These are phyloP conservation scores for Penicillium sp. DNA, from an alignment of 2,329 filamentous ascomycete genomes.

Conservation along the genomic window DNA sequence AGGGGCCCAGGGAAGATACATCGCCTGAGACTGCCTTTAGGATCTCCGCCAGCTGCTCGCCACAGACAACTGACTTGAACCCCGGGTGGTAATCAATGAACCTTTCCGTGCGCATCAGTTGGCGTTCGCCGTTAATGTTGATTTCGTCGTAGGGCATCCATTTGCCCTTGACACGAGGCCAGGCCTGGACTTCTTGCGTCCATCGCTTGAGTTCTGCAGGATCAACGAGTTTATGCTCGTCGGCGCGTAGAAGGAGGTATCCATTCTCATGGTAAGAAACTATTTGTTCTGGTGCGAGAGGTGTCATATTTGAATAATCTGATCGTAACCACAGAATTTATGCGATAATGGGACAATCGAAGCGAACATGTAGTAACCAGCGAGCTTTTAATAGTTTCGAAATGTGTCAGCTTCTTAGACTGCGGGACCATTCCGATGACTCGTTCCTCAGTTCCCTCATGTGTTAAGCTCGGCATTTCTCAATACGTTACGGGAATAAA, in stretches of 20 bases:
- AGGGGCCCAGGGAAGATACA: conserved; percentile 1
- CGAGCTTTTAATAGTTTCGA: not conserved
- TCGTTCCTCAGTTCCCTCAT: not conserved
- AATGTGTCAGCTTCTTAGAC: not conserved
- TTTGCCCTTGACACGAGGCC: conserved; percentile 30
- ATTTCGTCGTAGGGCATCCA: conserved; percentile 35
- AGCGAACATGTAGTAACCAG: not conserved
- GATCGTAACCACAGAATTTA: not conserved
- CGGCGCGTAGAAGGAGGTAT: conserved; percentile 24
- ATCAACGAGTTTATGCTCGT: conserved; percentile 26
- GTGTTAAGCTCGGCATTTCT: not conserved
- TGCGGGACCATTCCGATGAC: not conserved
- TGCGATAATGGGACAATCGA: not conserved
- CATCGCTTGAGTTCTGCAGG: conserved; percentile 22
- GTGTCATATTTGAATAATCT: conserved; percentile 5
- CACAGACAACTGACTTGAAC: conserved; percentile 27
- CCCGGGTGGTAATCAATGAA: conserved; percentile 30
- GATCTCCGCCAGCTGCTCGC: conserved; percentile 23
- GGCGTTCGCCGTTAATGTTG: conserved; percentile 29
- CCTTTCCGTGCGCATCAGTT: conserved; percentile 34
- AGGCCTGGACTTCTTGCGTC: conserved; percentile 25
- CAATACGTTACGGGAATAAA: not conserved
- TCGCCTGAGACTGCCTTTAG: conserved; percentile 27
- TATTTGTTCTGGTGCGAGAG: conserved; percentile 18
- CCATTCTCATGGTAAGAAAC: conserved; percentile 25